Conservation (phyloP, 192 early-diverging fungal genomes). For the Entrophospora sp. region DNA sequence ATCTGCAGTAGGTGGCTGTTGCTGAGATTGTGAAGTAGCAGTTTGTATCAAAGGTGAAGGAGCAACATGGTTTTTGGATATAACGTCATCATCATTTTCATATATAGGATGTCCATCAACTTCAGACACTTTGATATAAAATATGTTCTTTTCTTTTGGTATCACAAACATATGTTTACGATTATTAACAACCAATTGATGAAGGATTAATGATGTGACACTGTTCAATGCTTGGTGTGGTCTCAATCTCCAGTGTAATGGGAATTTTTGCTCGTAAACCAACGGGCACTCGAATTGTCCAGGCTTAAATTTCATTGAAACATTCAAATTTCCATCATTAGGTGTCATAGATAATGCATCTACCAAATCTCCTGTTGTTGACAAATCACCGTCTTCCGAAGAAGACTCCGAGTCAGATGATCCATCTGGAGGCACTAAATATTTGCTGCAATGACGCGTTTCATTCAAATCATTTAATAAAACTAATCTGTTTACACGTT, state of each 20-base stretch:
- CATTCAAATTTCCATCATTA: conserved; percentile 21
- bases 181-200: conserved; percentile 58
- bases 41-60: conserved; percentile 22
- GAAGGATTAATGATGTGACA: conserved; percentile 43
- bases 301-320: conserved; percentile 30
- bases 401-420: conserved; percentile 36
- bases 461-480: conserved; percentile 54
- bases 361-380: background rate
- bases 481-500: conserved; percentile 56
- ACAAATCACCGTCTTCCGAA: conserved; percentile 48
- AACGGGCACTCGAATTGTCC: conserved; percentile 66
- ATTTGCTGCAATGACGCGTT: conserved; percentile 53
- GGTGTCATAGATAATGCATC: conserved; percentile 21
- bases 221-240: conserved; percentile 54
- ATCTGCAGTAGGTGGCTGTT: background rate
- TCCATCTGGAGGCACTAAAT: conserved; percentile 40
- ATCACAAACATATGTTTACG: conserved; percentile 66
- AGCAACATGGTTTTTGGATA: no score
- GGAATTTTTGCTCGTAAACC: conserved; percentile 53
- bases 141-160: conserved; percentile 42
- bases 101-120: conserved; percentile 16
- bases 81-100: conserved; percentile 21
- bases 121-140: conserved; percentile 48
- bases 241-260: conserved; percentile 67
- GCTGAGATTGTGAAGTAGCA: background rate